phyloP scores from a whole-genome alignment of 805 yeast species.

The Candida silvicultrix region DNA sequence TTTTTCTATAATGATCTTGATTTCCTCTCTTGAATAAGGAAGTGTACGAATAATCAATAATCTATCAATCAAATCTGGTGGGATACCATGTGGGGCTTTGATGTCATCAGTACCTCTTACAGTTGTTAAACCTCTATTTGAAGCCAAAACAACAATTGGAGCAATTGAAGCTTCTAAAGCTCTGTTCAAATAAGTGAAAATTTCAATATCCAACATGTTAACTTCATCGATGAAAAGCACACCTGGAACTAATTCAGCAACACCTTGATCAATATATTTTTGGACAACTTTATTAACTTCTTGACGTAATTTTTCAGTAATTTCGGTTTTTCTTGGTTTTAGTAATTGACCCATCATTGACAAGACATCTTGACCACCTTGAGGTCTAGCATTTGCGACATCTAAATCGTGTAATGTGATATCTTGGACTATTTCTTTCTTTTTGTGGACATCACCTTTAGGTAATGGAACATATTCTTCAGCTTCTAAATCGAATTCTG shows the following conservation, averaged over 20 bases:
- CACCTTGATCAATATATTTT: constrained; percentile 95
- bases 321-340: constrained; percentile 94
- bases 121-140: constrained; percentile 89
- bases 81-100: constrained; percentile 92
- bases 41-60: constrained; percentile 86
- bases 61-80: constrained; percentile 90
- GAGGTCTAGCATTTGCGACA: constrained; percentile 92
- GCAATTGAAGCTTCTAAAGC: constrained; percentile 90
- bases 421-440: constrained; percentile 96
- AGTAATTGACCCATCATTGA: constrained; percentile 96
- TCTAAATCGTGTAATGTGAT: constrained; percentile 95
- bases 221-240: constrained; percentile 97
- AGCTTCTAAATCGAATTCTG: constrained; percentile 97
- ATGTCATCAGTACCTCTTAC: constrained; percentile 87
- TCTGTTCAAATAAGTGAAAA: constrained; percentile 89
- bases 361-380: constrained; percentile 94
- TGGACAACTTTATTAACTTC: constrained; percentile 96
- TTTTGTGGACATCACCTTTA: constrained; percentile 97
- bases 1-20: constrained; percentile 72
- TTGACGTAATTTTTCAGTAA: constrained; percentile 87
- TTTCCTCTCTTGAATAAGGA: constrained; percentile 82
- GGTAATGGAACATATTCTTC: constrained; percentile 98
- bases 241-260: constrained; percentile 97
- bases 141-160: constrained; percentile 92
- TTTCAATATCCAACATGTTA: constrained; percentile 96